phyloP scores from a whole-genome alignment of 345 rosid species.

The Gossypium ekmanianum region DNA sequence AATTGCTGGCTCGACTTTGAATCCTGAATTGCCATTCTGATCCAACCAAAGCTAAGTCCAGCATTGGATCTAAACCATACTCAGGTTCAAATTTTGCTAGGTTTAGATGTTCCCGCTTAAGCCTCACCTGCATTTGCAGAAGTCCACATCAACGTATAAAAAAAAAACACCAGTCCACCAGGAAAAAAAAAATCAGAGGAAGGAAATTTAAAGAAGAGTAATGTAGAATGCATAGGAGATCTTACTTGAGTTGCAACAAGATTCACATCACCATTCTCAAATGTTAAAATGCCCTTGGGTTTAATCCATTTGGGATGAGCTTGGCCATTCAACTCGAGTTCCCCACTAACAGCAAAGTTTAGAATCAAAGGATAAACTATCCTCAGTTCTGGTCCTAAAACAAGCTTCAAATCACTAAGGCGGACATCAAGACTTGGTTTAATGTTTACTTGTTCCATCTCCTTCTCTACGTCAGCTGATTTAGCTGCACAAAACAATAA shows the following conservation, averaged over 20 bases:
- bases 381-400: constrained; percentile 89
- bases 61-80: constrained; percentile 78
- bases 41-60: constrained; percentile 95
- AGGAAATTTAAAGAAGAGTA: not conserved
- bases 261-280: constrained; percentile 97
- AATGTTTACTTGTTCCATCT: constrained; percentile 54
- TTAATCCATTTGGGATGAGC: constrained; percentile 90
- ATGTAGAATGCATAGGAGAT: constrained; percentile 16
- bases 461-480: constrained; percentile 63
- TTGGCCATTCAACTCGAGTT: constrained; percentile 79
- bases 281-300: constrained; percentile 85
- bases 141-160: constrained; percentile 5
- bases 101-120: constrained; percentile 89
- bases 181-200: not conserved
- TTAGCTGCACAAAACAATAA: constrained; percentile 48
- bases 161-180: not conserved
- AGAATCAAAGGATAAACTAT: constrained; percentile 89
- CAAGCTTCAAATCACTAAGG: constrained; percentile 29
- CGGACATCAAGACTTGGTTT: constrained; percentile 28
- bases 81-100: constrained; percentile 96
- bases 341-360: constrained; percentile 91
- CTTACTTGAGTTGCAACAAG: constrained; percentile 96
- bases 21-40: constrained; percentile 98
- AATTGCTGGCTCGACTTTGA: constrained; percentile 93
- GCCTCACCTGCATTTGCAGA: constrained; percentile 65